Evolutionary conservation across 441 rosid genomes (phyloP).

Genomic region (Eruca vesicaria): DNA sequence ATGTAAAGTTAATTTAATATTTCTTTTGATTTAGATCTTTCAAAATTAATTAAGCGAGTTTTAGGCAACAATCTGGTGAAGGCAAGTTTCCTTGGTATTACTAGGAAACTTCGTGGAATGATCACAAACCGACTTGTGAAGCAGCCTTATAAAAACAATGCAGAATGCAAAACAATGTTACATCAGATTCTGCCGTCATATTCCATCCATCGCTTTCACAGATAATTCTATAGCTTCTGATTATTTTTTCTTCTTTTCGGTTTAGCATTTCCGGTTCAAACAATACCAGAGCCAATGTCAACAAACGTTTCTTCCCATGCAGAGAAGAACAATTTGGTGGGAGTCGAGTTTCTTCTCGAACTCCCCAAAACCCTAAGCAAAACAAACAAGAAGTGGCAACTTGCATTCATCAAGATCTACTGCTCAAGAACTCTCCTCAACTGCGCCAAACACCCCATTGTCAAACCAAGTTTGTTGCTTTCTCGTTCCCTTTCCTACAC

Average conservation of each 20-base stretch:
- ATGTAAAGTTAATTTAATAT: no score
- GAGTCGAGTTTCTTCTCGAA: constrained; percentile 29
- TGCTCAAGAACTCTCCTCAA: constrained; percentile 49
- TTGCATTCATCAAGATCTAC: constrained; percentile 45
- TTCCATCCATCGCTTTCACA: constrained; percentile 20
- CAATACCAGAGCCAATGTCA: constrained; percentile 1
- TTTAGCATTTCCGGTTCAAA: not conserved
- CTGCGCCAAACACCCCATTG: not conserved
- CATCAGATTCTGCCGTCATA: not conserved
- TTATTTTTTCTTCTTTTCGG: not conserved
- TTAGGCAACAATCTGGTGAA: not conserved
- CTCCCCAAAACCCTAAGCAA: constrained; percentile 35
- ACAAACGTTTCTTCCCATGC: constrained; percentile 21
- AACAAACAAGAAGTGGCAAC: constrained; percentile 49
- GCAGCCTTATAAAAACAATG: constrained; percentile 1
- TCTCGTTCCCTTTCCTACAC: constrained; percentile 20
- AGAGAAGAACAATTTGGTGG: constrained; percentile 5
- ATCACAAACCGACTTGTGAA: not conserved
- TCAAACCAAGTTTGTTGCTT: not conserved
- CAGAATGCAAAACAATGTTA: not conserved
- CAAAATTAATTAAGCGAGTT: no score
- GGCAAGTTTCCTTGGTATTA: not conserved
- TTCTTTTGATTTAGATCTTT: no score
- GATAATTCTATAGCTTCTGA: not conserved
- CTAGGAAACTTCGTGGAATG: constrained; percentile 28